Base-by-base conservation (phyloP, 1,284 basidiomycete species). In the Mixia osmundae region DNA sequence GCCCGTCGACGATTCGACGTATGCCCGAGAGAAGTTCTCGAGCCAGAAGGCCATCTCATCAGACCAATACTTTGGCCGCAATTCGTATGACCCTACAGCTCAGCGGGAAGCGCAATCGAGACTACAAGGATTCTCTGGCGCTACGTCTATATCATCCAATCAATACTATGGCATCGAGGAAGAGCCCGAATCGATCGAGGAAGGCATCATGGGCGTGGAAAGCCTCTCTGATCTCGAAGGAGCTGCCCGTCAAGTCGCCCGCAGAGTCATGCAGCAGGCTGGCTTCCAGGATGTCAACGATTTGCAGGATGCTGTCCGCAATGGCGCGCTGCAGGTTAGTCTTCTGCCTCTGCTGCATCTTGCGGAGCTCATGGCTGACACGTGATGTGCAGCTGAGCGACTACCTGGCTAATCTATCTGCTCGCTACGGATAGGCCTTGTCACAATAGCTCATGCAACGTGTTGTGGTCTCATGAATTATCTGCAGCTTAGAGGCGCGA, bases 51-150 rank as follows among this genome's bases (percentile, higher is more conserved):
- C 67, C 33, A 94, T 99, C 55, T 91, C 83, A 4, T 89, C 80
- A 2, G 91, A 97, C 55, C 85, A 89, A 76, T 95, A 80, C 65
- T 95, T 95, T 57, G 79, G 76, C 25, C 69, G 89, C 21, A 77
- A 78, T 37, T 58, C 70, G 14, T 94, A 94, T 58, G 89, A 97
- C 54, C 69, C 82, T 1, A 53, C 59, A 29, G 65, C 71, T 3
- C 55, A 68, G 23, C 58, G 62, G 27, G 83, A 94, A 57, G 82
- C 85, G 2, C 76, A 83, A 54, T 59, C 66, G 15, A 70, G 89
- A 7, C 61, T 95, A 30, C 69, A 74, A 47, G 63, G 70, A 32
- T 97, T 99, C 69, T 69, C 74, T 48, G 87, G 87, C 12, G 82
- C 89, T 18, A 79, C 78, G 0, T 72, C 82, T 22, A 97, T 97